Evolutionary conservation across 2,329 filamentous ascomycete species (phyloP), one percentile per base, ranked within the genome.

Genomic region (Fusarium mangiferae): DNA sequence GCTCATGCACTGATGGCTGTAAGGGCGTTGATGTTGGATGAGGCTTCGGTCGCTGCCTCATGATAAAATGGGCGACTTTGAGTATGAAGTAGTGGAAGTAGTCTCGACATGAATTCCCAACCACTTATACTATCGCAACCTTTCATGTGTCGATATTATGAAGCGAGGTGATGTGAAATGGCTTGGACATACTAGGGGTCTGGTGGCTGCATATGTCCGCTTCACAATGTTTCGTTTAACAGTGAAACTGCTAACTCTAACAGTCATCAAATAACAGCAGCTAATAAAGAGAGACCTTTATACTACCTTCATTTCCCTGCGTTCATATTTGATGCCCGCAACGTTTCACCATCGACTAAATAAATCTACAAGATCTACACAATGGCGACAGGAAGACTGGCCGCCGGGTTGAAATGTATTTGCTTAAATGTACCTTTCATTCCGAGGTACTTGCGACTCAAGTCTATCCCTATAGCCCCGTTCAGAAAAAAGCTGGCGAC

Each of bases 71-170:
- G 49, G 58, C 33, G 46, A 48, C 51, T 60, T 61, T 33, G 49
- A 55, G 67, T 54, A 51, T 60, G 12, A 42, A 33, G 48, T 62
- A 61, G 45, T 63, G 59, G 55, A 38, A 60, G 36, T 69, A 74
- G 68, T 38, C 56, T 57, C 51, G 45, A 57, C 51, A 62, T 65
- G 42, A 69, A 74, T 72, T 58, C 41, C 52, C 51, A 69, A 45
- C 24, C 56, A 72, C 46, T 56, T 64, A 48, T 49, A 54, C 44
- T 62, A 45, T 52, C 46, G 24, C 54, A 44, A 6, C 4, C 38
- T 18, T 41, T 22, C n/a, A 44, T 12, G 41, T 28, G 36, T 30
- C 24, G 9, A 11, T 38, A 28, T 17, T 9, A 38, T 38, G 10
- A 30, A 20, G 38, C 35, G 6, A 51, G 26, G 30, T 36, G 39